A percentile compares a stretch with the other conserved stretches of the same genome.
Conservation (phyloP, 768 basidiomycete species). For the Psilocybe cyanescens region DNA sequence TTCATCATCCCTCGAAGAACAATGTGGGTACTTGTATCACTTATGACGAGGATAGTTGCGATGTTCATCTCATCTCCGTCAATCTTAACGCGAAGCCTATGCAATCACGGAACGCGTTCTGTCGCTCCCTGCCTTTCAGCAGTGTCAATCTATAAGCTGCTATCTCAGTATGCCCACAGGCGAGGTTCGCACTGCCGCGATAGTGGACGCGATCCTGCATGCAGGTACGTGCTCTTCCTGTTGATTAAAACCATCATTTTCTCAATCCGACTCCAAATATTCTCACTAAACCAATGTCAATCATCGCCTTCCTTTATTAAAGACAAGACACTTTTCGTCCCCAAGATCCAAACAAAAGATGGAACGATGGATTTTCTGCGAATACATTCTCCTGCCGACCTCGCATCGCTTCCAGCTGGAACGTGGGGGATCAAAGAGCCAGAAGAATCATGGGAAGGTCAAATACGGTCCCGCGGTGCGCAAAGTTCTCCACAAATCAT, state of each 20-base stretch:
- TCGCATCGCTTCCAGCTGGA: slow-evolving; percentile 58
- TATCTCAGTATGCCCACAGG: slow-evolving; percentile 81
- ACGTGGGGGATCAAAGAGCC: slow-evolving; percentile 83
- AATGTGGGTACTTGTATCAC: slow-evolving; percentile 50
- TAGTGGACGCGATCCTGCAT: slow-evolving; percentile 57
- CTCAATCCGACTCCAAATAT: background rate
- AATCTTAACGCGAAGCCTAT: slow-evolving; percentile 37
- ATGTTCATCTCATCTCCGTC: background rate
- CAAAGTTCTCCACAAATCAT: slow-evolving; percentile 1
- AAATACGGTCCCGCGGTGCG: slow-evolving; percentile 57
- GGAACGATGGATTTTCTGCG: slow-evolving; percentile 69
- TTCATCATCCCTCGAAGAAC: slow-evolving; percentile 49
- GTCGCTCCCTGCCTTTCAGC: slow-evolving; percentile 52
- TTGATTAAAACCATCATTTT: background rate
- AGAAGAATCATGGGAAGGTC: slow-evolving; percentile 41
- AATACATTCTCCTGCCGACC: slow-evolving; percentile 61
- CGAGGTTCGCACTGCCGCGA: slow-evolving; percentile 61
- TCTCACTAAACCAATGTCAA: background rate
- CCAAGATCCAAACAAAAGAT: slow-evolving; percentile 54
- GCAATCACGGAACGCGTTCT: slow-evolving; percentile 53
- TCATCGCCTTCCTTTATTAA: slow-evolving; percentile 23
- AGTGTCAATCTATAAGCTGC: slow-evolving; percentile 61
- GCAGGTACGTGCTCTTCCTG: slow-evolving; percentile 43
- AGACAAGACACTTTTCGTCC: slow-evolving; percentile 72
- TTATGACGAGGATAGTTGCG: background rate